A percentile compares a stretch with the other conserved stretches of the same genome.
Conservation (phyloP, 2,329 filamentous ascomycete species). For the Aspergillus amoenus region DNA sequence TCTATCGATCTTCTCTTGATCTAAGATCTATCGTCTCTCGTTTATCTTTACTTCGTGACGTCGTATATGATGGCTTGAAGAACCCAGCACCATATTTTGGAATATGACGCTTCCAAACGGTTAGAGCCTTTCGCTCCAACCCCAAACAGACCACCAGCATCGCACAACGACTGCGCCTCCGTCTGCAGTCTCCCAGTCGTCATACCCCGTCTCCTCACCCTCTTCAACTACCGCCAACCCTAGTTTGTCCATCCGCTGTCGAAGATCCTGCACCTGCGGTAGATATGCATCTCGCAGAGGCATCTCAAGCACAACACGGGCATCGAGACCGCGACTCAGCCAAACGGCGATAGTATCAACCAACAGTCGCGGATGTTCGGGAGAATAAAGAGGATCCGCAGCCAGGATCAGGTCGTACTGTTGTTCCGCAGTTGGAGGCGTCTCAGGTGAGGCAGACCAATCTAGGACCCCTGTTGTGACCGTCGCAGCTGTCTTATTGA, state of each 20-base stretch:
- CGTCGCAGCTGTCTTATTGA: conserved; percentile 57
- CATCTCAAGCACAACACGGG: conserved; percentile 75
- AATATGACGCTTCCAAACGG: neutral
- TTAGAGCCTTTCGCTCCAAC: conserved; percentile 40
- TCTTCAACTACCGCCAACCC: conserved; percentile 54
- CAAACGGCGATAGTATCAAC: conserved; percentile 68
- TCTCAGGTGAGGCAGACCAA: conserved; percentile 55
- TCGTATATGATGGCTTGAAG: conserved; percentile 18
- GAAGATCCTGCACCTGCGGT: conserved; percentile 63
- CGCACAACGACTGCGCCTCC: conserved; percentile 43
- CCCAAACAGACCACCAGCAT: conserved; percentile 52
- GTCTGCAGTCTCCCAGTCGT: conserved; percentile 48
- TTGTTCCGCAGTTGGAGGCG: conserved; percentile 30
- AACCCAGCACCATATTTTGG: neutral
- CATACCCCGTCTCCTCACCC: conserved; percentile 46
- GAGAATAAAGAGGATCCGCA: conserved; percentile 84
- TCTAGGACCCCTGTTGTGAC: conserved; percentile 68
- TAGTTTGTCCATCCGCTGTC: conserved; percentile 57
- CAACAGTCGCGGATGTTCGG: conserved; percentile 75
- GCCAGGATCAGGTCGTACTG: conserved; percentile 69
- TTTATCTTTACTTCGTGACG: conserved; percentile 30
- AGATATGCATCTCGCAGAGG: conserved; percentile 71
- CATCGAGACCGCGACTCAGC: conserved; percentile 56
- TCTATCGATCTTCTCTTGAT: conserved; percentile 1
- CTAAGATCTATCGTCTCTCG: conserved; percentile 2